Conservation (phyloP, 441 rosid genomes). For the Eugenia klotzschiana region DNA sequence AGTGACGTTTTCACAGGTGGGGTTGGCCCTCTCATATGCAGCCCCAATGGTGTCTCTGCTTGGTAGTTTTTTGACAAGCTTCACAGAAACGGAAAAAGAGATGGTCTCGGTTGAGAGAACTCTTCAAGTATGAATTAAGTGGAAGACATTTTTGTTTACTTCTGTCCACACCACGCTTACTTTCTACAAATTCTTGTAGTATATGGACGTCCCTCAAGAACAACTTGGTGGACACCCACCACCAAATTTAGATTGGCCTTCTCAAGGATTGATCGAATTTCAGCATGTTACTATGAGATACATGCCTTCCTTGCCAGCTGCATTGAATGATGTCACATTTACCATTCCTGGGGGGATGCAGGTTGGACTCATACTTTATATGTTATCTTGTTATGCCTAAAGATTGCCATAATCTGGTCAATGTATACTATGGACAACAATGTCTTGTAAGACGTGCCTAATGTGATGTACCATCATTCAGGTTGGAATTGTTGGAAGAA, state of each 20-base stretch:
- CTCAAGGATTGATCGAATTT: constrained; percentile 56
- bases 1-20: constrained; percentile 43
- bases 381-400: not conserved
- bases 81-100: constrained; percentile 95
- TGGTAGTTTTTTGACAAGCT: constrained; percentile 85
- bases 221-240: constrained; percentile 38
- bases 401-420: not conserved
- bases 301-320: constrained; percentile 62
- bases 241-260: constrained; percentile 55
- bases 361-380: constrained; percentile 14
- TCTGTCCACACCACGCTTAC: not conserved
- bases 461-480: constrained; percentile 7
- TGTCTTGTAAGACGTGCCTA: not conserved
- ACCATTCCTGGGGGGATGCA: constrained; percentile 57
- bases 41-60: constrained; percentile 78
- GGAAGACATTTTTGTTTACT: not conserved
- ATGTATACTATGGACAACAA: not conserved
- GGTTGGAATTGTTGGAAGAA: constrained; percentile 95
- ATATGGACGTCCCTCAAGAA: constrained; percentile 90
- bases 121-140: constrained; percentile 43
- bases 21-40: constrained; percentile 89
- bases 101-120: constrained; percentile 92
- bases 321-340: constrained; percentile 44
- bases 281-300: constrained; percentile 73
- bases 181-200: constrained; percentile 24